Conservation (phyloP, 164 flowering plant species). For the grape (Vitis vinifera) region DNA sequence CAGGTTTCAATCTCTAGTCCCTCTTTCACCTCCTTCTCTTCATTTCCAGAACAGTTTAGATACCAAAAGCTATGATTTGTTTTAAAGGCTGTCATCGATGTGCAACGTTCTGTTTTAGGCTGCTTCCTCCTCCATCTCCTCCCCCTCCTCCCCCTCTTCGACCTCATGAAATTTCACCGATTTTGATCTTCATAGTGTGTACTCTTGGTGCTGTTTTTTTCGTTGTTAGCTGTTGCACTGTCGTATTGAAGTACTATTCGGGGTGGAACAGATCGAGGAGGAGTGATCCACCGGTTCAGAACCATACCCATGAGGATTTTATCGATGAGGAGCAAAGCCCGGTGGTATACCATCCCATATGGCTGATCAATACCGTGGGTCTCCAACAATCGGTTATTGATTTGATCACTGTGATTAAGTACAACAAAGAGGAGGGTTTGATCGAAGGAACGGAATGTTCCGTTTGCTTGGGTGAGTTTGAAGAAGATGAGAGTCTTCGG, state of each 20-base stretch:
- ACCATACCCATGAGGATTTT: conserved; percentile 21
- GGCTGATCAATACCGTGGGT: conserved; percentile 38
- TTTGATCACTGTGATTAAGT: conserved; percentile 28
- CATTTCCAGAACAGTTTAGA: too few species aligned
- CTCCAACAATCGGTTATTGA: conserved; percentile 32
- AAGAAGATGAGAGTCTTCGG: conserved; percentile 34
- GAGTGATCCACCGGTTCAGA: conserved; percentile 1
- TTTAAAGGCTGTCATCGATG: not conserved
- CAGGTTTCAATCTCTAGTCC: not conserved
- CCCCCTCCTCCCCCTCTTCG: not conserved
- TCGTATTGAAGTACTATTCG: not conserved
- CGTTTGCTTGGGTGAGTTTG: conserved; percentile 36
- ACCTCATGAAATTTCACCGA: not conserved
- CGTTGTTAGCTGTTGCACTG: not conserved
- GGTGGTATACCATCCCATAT: conserved; percentile 35
- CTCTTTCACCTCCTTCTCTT: not conserved
- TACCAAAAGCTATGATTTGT: not conserved
- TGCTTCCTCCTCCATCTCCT: not conserved
- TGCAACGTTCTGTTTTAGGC: not conserved
- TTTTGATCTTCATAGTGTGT: conserved; percentile 7
- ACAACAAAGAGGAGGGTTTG: conserved; percentile 21
- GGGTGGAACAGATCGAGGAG: conserved; percentile 6
- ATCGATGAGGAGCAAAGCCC: conserved; percentile 33
- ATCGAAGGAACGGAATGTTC: conserved; percentile 40
- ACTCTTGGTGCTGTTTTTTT: conserved; percentile 11